These are phyloP conservation scores for Fusarium circinatum DNA, from an alignment of 2,329 filamentous ascomycete species.

Conservation along the genomic window DNA sequence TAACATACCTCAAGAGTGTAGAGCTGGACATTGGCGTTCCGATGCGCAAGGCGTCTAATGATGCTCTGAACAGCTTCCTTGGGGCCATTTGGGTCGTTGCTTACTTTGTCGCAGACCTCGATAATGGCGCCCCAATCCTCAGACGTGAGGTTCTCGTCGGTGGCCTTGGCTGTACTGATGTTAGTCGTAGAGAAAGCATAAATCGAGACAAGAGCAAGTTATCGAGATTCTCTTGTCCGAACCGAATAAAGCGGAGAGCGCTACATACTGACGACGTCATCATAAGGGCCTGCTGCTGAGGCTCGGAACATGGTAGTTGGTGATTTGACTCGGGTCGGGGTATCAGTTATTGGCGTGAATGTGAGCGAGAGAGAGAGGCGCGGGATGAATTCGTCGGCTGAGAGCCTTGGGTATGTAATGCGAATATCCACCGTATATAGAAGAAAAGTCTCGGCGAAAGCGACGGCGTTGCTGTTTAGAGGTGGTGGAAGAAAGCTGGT, in stretches of 20 bases:
- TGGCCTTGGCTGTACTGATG: constrained; percentile 71
- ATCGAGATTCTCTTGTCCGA: neutral
- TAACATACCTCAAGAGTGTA: constrained; percentile 83
- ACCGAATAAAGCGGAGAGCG: neutral
- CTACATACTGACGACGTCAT: constrained; percentile 67
- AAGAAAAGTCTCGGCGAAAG: neutral
- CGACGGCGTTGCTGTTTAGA: neutral
- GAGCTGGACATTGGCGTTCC: constrained; percentile 95
- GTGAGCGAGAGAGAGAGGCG: neutral
- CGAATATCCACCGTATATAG: constrained; percentile 10
- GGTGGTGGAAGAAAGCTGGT: neutral
- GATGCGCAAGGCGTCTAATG: constrained; percentile 91
- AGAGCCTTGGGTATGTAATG: constrained; percentile 12
- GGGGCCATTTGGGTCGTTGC: constrained; percentile 65
- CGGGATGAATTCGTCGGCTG: constrained; percentile 9
- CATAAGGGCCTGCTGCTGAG: constrained; percentile 66
- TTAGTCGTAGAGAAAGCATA: constrained; percentile 24
- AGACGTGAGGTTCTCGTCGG: constrained; percentile 95
- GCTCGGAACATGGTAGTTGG: constrained; percentile 65
- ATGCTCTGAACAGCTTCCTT: constrained; percentile 90
- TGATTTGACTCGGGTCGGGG: constrained; percentile 1
- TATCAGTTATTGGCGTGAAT: constrained; percentile 18
- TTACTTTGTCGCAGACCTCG: constrained; percentile 70
- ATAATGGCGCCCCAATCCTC: constrained; percentile 76
- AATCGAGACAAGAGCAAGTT: neutral